Percentiles rank a stretch among this genome's conserved stretches.
Evolutionary conservation across 805 yeast genomes (phyloP).

Genomic region (Pichia thaimueangensis): DNA sequence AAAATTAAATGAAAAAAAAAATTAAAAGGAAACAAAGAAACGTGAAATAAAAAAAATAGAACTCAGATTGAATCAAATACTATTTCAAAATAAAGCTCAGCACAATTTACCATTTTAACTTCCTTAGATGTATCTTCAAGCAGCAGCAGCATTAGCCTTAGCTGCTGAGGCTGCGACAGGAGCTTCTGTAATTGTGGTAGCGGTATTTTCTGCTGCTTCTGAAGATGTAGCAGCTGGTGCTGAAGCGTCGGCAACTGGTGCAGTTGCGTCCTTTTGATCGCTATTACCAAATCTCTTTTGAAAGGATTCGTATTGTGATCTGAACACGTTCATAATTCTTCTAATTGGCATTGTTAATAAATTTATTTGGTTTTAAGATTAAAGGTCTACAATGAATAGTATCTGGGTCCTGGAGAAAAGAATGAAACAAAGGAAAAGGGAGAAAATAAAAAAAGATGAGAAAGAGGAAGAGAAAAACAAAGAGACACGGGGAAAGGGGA

Average conservation of each 20-base stretch:
- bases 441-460: neutral
- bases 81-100: neutral
- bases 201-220: constrained; percentile 8
- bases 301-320: constrained; percentile 27
- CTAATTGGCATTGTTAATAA: constrained; percentile 28
- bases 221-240: constrained; percentile 17
- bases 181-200: constrained; percentile 15
- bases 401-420: neutral
- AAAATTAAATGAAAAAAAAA: too few species aligned
- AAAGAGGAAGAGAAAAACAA: neutral
- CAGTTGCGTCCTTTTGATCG: constrained; percentile 11
- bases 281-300: constrained; percentile 25
- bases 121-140: too few species aligned
- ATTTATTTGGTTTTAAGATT: neutral
- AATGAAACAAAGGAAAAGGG: constrained; percentile 1
- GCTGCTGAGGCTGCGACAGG: constrained; percentile 16
- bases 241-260: constrained; percentile 13
- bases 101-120: neutral
- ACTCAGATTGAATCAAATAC: neutral
- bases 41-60: too few species aligned
- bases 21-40: too few species aligned
- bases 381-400: neutral
- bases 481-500: neutral
- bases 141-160: constrained; percentile 14
- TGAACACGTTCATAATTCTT: constrained; percentile 27